phyloP scores from a whole-genome alignment of 495 filamentous ascomycete species.

The Chaetomidium leptoderma region DNA sequence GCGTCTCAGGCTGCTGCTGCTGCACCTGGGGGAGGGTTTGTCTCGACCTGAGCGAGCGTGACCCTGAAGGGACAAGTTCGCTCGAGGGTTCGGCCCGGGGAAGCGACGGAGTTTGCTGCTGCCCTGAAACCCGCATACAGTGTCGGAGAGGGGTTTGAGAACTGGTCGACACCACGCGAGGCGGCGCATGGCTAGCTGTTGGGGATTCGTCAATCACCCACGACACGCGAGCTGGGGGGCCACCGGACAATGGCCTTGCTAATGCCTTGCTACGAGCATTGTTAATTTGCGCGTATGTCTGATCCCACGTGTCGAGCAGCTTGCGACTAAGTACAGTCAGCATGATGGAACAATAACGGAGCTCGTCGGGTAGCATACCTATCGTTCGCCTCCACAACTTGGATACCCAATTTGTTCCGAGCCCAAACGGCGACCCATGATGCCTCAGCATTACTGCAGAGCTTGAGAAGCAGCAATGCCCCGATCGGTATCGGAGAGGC shows the following conservation, averaged over 20 bases:
- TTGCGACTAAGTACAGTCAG: constrained; percentile 8
- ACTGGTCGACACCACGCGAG: not conserved
- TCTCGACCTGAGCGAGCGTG: constrained; percentile 9
- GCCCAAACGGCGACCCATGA: constrained; percentile 13
- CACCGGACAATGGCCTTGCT: not conserved
- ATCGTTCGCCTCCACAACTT: not conserved
- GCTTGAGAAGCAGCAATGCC: constrained; percentile 8
- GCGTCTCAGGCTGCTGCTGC: no score
- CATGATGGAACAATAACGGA: not conserved
- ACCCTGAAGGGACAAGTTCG: not conserved
- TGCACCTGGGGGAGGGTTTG: not conserved
- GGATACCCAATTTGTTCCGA: not conserved
- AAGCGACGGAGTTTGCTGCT: not conserved
- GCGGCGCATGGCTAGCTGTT: not conserved
- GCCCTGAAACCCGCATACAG: constrained; percentile 16
- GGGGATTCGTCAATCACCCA: not conserved
- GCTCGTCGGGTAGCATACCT: constrained; percentile 5
- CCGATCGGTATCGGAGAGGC: not conserved
- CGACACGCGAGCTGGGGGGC: not conserved
- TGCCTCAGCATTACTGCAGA: constrained; percentile 9
- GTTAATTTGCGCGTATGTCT: not conserved
- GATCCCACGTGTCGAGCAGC: not conserved
- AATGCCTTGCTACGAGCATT: not conserved
- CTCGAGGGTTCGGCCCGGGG: not conserved
- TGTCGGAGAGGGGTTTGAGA: constrained; percentile 11